Evolutionary conservation across 345 rosid species (phyloP).

Genomic region (Brassica juncea): DNA sequence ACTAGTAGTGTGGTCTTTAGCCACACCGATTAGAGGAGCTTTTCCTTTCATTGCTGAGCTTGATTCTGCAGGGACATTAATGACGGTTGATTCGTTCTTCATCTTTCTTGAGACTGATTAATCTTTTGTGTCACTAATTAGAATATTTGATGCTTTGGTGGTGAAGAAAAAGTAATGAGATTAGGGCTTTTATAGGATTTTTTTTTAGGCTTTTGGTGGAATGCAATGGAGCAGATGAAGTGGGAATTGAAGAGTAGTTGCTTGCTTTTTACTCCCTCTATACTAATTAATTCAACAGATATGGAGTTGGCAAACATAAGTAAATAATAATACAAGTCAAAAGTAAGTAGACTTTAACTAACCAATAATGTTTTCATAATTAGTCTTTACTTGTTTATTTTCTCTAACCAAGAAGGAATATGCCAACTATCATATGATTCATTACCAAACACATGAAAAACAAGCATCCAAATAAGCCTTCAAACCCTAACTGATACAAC

Average conservation of each 20-base stretch:
- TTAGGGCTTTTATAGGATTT: conserved; percentile 17
- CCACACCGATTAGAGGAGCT: conserved; percentile 35
- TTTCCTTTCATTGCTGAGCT: conserved; percentile 44
- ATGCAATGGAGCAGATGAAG: conserved; percentile 36
- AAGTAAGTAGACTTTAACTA: not conserved
- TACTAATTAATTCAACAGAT: conserved; percentile 3
- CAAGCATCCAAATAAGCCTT: conserved; percentile 28
- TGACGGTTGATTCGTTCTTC: conserved; percentile 35
- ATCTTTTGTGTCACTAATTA: conserved; percentile 1
- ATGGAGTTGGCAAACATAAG: conserved; percentile 35
- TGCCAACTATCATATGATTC: conserved; percentile 30
- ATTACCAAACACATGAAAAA: conserved; percentile 30
- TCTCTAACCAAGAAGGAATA: not conserved
- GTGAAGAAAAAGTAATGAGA: not conserved
- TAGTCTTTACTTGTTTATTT: not conserved
- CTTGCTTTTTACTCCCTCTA: conserved; percentile 30
- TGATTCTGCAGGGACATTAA: conserved; percentile 40
- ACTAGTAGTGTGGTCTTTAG: conserved; percentile 15
- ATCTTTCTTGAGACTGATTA: conserved; percentile 15
- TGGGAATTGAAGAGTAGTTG: conserved; percentile 34
- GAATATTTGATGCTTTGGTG: conserved; percentile 25
- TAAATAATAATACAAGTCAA: conserved; percentile 17
- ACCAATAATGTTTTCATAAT: not conserved
- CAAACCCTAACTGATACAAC: conserved; percentile 21
- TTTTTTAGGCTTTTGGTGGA: conserved; percentile 22